These are phyloP conservation scores for Cunninghamia lanceolata DNA, from an alignment of 75 land plant genomes.

Conservation along the genomic window DNA sequence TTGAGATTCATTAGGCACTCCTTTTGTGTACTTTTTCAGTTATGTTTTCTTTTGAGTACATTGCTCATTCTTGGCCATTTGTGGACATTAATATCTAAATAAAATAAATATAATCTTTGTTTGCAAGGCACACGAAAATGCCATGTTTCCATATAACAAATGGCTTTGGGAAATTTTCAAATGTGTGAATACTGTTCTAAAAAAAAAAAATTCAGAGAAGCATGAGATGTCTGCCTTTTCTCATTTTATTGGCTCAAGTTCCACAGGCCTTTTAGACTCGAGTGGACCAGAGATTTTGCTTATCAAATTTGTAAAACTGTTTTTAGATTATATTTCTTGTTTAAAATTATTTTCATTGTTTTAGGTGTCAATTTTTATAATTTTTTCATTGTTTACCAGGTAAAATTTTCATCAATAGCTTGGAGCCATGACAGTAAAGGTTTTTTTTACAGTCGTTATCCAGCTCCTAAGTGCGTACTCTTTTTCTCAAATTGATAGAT, in stretches of 20 bases:
- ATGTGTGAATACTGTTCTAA: not conserved
- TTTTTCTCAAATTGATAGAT: not conserved
- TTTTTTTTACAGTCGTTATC: conserved; percentile 94
- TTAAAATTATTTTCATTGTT: not conserved
- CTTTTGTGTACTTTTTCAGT: not conserved
- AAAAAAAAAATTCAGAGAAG: not conserved
- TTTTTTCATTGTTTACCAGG: conserved; percentile 39
- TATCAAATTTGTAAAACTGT: not conserved
- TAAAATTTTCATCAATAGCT: conserved; percentile 77
- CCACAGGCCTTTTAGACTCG: not conserved
- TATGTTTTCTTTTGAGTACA: not conserved
- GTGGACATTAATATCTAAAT: not conserved
- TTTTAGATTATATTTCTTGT: not conserved
- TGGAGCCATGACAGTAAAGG: conserved; percentile 99
- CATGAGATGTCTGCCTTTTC: not conserved
- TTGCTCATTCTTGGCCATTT: not conserved
- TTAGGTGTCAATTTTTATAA: not conserved
- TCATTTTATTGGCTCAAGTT: not conserved
- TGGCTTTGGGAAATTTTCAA: not conserved
- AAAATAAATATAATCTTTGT: not conserved
- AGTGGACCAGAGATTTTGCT: not conserved
- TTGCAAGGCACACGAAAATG: not conserved
- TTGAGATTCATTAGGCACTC: not conserved
- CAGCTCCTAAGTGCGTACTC: conserved; percentile 75
- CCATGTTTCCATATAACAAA: not conserved